phyloP scores from a whole-genome alignment of 73 alveolate genomes.

The Symbiodinium pilosum region DNA sequence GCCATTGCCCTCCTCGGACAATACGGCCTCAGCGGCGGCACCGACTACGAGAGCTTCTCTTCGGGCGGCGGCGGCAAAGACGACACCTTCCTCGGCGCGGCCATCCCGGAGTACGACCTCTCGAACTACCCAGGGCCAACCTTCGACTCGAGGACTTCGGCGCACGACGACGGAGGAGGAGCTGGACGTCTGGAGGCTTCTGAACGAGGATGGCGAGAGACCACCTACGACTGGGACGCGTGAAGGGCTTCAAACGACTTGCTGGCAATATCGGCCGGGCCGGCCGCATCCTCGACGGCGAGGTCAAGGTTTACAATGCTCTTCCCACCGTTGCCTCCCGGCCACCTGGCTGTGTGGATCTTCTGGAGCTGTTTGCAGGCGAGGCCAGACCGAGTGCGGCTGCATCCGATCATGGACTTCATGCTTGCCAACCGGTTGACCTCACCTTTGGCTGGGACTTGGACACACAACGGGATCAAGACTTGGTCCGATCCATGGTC shows the following conservation, averaged over 20 bases:
- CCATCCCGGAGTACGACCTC: not conserved
- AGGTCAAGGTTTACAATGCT: not conserved
- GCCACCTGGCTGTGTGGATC: not conserved
- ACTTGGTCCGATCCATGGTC: not conserved
- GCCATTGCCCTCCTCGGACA: constrained; percentile 14
- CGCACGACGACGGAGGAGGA: not conserved
- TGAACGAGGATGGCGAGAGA: not conserved
- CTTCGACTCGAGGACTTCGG: not conserved
- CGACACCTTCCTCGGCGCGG: not conserved
- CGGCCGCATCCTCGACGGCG: not conserved
- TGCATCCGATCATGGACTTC: not conserved
- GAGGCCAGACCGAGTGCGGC: not conserved
- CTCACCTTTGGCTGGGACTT: constrained; percentile 26
- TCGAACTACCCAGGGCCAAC: not conserved
- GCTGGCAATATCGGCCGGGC: not conserved
- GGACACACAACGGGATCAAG: too few relatives aligned
- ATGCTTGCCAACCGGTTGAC: constrained; percentile 29
- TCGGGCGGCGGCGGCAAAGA: not conserved
- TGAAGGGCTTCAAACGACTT: not conserved
- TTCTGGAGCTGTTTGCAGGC: constrained; percentile 41
- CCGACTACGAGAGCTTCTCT: not conserved
- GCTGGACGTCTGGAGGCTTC: not conserved
- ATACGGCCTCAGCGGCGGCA: not conserved
- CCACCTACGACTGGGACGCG: not conserved
- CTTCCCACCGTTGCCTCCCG: not conserved